Base-by-base conservation (phyloP, 257 asterid genomes). In the Phtheirospermum japonicum region DNA sequence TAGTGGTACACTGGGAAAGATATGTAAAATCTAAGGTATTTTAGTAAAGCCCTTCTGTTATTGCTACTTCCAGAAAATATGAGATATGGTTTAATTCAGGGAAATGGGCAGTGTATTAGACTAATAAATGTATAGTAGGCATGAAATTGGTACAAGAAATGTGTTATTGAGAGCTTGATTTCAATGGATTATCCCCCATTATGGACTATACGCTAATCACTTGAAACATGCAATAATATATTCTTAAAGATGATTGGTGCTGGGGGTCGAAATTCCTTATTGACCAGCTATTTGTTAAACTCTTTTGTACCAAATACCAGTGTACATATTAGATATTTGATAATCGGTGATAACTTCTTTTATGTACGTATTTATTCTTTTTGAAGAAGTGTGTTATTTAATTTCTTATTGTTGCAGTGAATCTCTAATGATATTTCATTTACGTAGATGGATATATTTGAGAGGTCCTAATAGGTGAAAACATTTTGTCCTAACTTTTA, bases 401-500 rank as follows among this genome's bases (percentile, higher is more conserved):
- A 7, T 18, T 18, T 18, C 12, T 18, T 18, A 50, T 50, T 50
- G 32, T 11, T 50, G 32, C 6, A 18, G 4, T 13, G 67, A 46
- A 30, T 51, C 59, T 48, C 50, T 19, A 12, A 9, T 20, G 17
- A 9, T 34, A 39, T 20, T 50, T 34, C 57, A 16, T 3, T 16
- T 46, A 14, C 10, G 0, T 14, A 46, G 26, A n/a, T 50, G 57
- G 4, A 37, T 46, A 17, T 12, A 18, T 18, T 32, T 33, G 30
- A 23, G 59, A 18, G 40, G 23, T 68, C 48, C 43, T 69, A 60
- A 69, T 57, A 37, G 28, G 64, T 31, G 54, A 28, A 60, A 54
- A 19, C 36, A 61, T 75, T 61, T 74, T 40, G 5, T 64, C 14
- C 55, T 52, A 23, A 64, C 54, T 57, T 76, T 53, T 60, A 50